phyloP scores from a whole-genome alignment of 371 early-diverging fungal genomes.

The Catenaria anguillulae region DNA sequence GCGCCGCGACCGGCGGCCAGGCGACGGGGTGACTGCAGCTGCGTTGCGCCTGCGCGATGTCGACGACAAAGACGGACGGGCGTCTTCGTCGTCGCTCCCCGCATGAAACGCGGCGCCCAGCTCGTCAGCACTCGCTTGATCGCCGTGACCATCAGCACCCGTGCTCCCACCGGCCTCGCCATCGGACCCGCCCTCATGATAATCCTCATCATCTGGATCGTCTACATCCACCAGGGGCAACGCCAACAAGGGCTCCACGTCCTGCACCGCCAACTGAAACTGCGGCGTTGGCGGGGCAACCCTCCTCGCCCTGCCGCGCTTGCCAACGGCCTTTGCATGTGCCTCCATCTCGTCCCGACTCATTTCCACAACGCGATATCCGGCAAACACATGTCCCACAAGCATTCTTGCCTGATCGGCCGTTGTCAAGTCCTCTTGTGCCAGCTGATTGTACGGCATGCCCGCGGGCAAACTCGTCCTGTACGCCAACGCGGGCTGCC shows the following conservation, averaged over 20 bases:
- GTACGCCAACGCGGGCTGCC: background rate
- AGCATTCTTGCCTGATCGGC: background rate
- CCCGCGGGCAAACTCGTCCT: background rate
- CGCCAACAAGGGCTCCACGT: background rate
- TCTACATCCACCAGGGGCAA: background rate
- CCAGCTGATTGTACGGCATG: background rate
- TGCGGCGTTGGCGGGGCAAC: background rate
- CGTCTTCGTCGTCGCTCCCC: background rate
- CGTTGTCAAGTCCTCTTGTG: background rate
- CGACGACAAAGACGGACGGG: background rate
- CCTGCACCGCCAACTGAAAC: background rate
- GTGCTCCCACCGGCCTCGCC: background rate
- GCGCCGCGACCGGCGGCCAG: background rate
- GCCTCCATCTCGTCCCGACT: background rate
- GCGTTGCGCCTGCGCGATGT: too few species aligned
- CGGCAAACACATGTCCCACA: background rate
- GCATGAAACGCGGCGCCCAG: background rate
- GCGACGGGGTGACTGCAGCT: background rate
- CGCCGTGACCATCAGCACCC: too few species aligned
- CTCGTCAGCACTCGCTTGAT: background rate
- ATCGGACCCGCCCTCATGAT: background rate
- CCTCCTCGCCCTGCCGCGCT: background rate
- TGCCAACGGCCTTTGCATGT: background rate
- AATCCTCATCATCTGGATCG: background rate
- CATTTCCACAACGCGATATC: background rate